Conservation (phyloP, 192 early-diverging fungal genomes). For the Podila epicladia region DNA sequence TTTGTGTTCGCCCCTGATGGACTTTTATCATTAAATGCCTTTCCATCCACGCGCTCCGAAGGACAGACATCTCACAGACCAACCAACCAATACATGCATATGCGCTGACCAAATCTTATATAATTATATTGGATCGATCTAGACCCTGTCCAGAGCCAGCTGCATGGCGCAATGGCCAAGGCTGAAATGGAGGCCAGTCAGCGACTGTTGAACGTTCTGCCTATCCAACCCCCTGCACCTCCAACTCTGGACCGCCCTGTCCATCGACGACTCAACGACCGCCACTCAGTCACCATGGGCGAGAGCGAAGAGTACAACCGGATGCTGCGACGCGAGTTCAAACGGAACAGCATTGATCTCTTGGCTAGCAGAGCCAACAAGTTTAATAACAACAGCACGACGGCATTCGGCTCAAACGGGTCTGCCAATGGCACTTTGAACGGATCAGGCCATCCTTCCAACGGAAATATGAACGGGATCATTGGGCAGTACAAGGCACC, state of each 20-base stretch:
- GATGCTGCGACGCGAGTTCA: slow-evolving; percentile 39
- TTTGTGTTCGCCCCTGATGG: too few species aligned
- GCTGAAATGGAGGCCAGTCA: slow-evolving; percentile 64
- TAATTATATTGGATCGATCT: not conserved
- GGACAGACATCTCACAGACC: not conserved
- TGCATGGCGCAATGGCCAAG: slow-evolving; percentile 63
- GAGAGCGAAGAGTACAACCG: slow-evolving; percentile 58
- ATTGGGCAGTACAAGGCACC: slow-evolving; percentile 13
- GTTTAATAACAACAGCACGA: slow-evolving; percentile 16
- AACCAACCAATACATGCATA: not conserved
- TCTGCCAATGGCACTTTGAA: slow-evolving; percentile 19
- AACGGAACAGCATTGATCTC: slow-evolving; percentile 48
- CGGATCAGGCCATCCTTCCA: slow-evolving; percentile 14
- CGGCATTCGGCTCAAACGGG: not conserved
- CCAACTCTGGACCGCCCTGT: slow-evolving; percentile 28
- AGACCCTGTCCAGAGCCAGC: slow-evolving; percentile 60
- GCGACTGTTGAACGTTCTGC: slow-evolving; percentile 38
- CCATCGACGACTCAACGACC: slow-evolving; percentile 64
- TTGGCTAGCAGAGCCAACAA: slow-evolving; percentile 24
- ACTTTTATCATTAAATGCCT: not conserved
- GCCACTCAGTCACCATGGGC: slow-evolving; percentile 62
- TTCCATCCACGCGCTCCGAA: not conserved
- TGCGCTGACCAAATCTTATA: not conserved
- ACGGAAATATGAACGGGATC: slow-evolving; percentile 14
- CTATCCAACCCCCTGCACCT: slow-evolving; percentile 43